These are phyloP conservation scores for Picochlorum costavermella DNA, from an alignment of 139 green algal genomes.

Conservation along the genomic window DNA sequence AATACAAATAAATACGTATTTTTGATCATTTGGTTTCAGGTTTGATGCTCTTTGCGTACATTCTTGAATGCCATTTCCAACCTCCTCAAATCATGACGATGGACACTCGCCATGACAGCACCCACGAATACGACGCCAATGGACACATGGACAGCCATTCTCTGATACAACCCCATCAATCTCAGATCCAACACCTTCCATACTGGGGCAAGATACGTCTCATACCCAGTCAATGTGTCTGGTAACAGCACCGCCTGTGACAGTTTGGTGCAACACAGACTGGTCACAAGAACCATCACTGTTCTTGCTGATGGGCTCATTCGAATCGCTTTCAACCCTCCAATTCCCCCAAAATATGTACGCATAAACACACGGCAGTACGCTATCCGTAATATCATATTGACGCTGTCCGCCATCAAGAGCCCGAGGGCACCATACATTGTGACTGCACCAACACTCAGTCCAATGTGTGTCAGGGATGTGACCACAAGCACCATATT, in stretches of 20 bases:
- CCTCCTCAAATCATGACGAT: too few relatives aligned
- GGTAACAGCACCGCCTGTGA: slow-evolving; percentile 10
- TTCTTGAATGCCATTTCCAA: too few relatives aligned
- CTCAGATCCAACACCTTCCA: not conserved
- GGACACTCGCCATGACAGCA: slow-evolving; percentile 3
- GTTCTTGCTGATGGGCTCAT: not conserved
- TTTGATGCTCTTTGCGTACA: too few relatives aligned
- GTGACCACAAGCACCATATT: slow-evolving; percentile 56
- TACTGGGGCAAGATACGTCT: not conserved
- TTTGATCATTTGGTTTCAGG: too few relatives aligned
- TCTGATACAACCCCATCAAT: not conserved
- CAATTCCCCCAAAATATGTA: slow-evolving; percentile 7
- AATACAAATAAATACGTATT: too few relatives aligned
- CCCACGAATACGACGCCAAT: slow-evolving; percentile 31
- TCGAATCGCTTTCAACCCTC: not conserved
- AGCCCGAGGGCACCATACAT: slow-evolving; percentile 43
- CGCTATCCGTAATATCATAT: slow-evolving; percentile 69
- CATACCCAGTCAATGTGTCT: not conserved
- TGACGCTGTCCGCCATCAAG: slow-evolving; percentile 55
- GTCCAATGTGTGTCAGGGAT: slow-evolving; percentile 39
- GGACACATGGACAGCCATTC: slow-evolving; percentile 22
- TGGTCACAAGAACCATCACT: not conserved
- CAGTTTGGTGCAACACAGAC: not conserved
- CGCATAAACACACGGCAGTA: slow-evolving; percentile 50
- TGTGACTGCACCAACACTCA: slow-evolving; percentile 34